These are phyloP conservation scores for Tricholomella constricta DNA, from an alignment of 768 basidiomycete species.

Conservation along the genomic window DNA sequence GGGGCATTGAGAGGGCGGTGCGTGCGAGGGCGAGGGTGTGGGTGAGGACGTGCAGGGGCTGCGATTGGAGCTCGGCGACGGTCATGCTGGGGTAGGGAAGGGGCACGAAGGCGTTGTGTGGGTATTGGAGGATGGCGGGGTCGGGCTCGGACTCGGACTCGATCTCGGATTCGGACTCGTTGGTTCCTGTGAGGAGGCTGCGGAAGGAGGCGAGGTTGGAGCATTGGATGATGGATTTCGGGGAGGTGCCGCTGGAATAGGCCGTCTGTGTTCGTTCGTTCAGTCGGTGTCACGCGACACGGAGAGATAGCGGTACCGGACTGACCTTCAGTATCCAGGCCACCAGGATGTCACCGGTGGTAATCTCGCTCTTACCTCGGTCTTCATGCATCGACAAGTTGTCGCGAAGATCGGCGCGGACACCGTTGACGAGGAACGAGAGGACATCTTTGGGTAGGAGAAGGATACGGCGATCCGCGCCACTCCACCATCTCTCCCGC, in stretches of 20 bases:
- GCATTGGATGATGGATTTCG: constrained; percentile 34
- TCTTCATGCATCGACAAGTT: constrained; percentile 6
- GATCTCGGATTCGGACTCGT: constrained; percentile 19
- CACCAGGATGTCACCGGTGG: constrained; percentile 41
- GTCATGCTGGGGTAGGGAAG: constrained; percentile 42
- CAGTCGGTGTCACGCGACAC: no score
- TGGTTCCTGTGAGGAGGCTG: constrained; percentile 14
- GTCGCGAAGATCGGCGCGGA: constrained; percentile 25
- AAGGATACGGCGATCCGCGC: constrained; percentile 35
- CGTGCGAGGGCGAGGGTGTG: constrained; percentile 22
- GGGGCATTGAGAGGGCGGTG: constrained; percentile 25
- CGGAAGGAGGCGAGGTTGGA: constrained; percentile 42
- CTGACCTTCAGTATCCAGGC: constrained; percentile 44
- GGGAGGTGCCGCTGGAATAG: constrained; percentile 33
- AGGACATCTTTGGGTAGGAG: constrained; percentile 34
- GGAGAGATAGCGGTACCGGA: no score
- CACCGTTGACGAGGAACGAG: constrained; percentile 29
- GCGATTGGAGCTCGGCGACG: constrained; percentile 32
- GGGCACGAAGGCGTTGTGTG: constrained; percentile 41
- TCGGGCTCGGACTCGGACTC: constrained; percentile 20
- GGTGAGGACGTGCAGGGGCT: constrained; percentile 31
- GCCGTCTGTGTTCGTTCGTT: constrained; percentile 27
- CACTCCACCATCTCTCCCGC: constrained; percentile 38
- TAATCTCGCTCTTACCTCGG: constrained; percentile 19
- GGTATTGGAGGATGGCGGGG: constrained; percentile 26